Percentiles rank a stretch among this genome's conserved stretches.
Evolutionary conservation across 352 stramenopile species (phyloP).

Genomic region (Phytophthora pisi): DNA sequence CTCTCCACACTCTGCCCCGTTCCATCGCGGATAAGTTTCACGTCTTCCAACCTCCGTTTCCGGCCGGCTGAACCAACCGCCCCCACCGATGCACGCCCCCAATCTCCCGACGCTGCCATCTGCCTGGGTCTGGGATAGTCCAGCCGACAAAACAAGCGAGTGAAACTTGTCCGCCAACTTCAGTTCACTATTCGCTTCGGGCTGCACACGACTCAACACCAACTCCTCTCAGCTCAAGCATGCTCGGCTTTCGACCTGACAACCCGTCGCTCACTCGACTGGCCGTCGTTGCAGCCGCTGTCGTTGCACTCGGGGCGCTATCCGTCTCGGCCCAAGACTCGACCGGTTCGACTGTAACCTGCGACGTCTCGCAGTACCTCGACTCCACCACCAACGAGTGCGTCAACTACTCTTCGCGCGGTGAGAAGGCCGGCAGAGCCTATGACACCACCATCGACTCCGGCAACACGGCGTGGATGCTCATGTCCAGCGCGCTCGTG

Average conservation of each 20-base stretch:
- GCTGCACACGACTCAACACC: background rate
- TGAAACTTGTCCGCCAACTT: background rate
- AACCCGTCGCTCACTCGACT: slow-evolving; percentile 5
- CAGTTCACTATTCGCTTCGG: slow-evolving; percentile 17
- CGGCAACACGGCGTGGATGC: slow-evolving; percentile 77
- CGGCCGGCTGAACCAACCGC: background rate
- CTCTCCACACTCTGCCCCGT: background rate
- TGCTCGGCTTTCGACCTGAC: slow-evolving; percentile 11
- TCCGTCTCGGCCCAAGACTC: slow-evolving; percentile 35
- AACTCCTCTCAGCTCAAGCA: background rate
- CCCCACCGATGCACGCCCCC: slow-evolving; percentile 1
- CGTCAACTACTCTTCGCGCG: slow-evolving; percentile 40
- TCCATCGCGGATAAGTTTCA: slow-evolving; percentile 1
- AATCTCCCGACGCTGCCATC: background rate
- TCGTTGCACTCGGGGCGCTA: slow-evolving; percentile 26
- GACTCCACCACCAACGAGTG: slow-evolving; percentile 44
- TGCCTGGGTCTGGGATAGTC: slow-evolving; percentile 7
- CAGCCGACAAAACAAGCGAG: background rate
- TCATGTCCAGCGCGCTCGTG: slow-evolving; percentile 59
- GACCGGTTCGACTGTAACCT: slow-evolving; percentile 30
- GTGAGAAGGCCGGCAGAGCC: slow-evolving; percentile 40
- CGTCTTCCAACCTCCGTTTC: slow-evolving; percentile 1
- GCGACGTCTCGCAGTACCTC: slow-evolving; percentile 46
- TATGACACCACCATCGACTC: slow-evolving; percentile 44
- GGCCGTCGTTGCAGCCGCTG: background rate